These are phyloP conservation scores for Tulasnella sp. DNA, from an alignment of 768 basidiomycete genomes.

Conservation along the genomic window DNA sequence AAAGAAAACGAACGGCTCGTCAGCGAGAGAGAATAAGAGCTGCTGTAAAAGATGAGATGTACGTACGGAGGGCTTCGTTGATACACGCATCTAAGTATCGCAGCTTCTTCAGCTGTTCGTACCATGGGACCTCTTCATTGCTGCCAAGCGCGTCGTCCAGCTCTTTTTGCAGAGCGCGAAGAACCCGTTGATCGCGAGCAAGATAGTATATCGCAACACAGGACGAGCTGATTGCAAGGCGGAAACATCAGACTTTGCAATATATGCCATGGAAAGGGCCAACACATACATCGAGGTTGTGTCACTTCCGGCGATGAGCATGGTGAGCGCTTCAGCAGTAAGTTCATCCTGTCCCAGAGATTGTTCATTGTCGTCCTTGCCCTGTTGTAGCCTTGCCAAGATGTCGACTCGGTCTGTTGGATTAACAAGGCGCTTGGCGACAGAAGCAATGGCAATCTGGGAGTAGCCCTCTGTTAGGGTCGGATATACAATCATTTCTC, in stretches of 20 bases:
- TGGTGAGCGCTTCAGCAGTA: constrained; percentile 79
- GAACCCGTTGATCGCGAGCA: constrained; percentile 51
- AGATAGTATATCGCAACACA: constrained; percentile 84
- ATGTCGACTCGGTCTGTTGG: constrained; percentile 67
- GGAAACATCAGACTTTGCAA: not conserved
- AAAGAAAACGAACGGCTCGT: constrained; percentile 8
- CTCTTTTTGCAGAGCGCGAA: constrained; percentile 65
- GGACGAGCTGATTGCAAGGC: constrained; percentile 55
- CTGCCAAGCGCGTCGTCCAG: constrained; percentile 52
- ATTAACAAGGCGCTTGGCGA: constrained; percentile 58
- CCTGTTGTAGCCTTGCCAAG: constrained; percentile 67
- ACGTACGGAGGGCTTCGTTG: constrained; percentile 71
- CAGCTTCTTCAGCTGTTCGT: constrained; percentile 58
- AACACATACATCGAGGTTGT: constrained; percentile 77
- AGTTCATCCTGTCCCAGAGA: constrained; percentile 72
- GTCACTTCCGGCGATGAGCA: constrained; percentile 82
- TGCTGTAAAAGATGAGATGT: too few relatives aligned
- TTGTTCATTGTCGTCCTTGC: constrained; percentile 66
- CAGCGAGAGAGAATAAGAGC: constrained; percentile 41
- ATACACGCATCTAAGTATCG: constrained; percentile 81
- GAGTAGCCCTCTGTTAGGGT: not conserved
- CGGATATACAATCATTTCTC: too few relatives aligned
- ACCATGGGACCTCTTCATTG: constrained; percentile 45
- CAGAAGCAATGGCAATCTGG: constrained; percentile 30
- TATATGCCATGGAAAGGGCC: not conserved